Evolutionary conservation across 2,329 filamentous ascomycete species (phyloP).

Genomic region (Talaromyces verruculosus): DNA sequence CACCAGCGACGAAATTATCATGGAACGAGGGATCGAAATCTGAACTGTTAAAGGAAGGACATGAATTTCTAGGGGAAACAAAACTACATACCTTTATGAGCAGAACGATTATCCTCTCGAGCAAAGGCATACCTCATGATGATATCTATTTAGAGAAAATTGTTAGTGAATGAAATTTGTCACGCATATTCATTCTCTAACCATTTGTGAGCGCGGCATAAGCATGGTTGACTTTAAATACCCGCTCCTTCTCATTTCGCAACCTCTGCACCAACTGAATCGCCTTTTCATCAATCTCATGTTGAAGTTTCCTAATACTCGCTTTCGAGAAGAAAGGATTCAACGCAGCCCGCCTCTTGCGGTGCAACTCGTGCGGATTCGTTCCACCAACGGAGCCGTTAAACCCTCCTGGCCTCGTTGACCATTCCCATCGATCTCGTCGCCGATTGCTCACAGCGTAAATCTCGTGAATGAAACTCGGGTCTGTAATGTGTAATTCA

Average conservation of each 20-base stretch:
- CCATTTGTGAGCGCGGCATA: conserved; percentile 3
- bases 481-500: conserved; percentile 38
- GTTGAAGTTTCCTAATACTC: not conserved
- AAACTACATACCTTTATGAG: not conserved
- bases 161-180: not conserved
- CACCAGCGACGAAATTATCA: not conserved
- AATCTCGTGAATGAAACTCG: conserved; percentile 35
- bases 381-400: conserved; percentile 25
- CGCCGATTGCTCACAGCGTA: conserved; percentile 30
- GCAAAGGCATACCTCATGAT: conserved; percentile 1
- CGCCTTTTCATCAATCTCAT: conserved; percentile 4
- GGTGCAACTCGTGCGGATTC: conserved; percentile 27
- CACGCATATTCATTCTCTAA: not conserved
- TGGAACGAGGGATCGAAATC: conserved; percentile 3
- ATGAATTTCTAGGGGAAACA: not conserved
- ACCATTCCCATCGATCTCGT: conserved; percentile 31
- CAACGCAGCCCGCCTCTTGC: conserved; percentile 27
- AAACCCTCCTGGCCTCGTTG: conserved; percentile 23
- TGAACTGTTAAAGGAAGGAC: not conserved
- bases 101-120: conserved; percentile 3
- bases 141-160: not conserved
- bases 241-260: not conserved
- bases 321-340: conserved; percentile 29
- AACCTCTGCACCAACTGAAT: not conserved
- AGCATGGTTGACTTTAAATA: conserved; percentile 1